Evolutionary conservation across 1,284 basidiomycete species (phyloP), one percentile per base, ranked within the genome.

Genomic region (Cryptococcus floricola): DNA sequence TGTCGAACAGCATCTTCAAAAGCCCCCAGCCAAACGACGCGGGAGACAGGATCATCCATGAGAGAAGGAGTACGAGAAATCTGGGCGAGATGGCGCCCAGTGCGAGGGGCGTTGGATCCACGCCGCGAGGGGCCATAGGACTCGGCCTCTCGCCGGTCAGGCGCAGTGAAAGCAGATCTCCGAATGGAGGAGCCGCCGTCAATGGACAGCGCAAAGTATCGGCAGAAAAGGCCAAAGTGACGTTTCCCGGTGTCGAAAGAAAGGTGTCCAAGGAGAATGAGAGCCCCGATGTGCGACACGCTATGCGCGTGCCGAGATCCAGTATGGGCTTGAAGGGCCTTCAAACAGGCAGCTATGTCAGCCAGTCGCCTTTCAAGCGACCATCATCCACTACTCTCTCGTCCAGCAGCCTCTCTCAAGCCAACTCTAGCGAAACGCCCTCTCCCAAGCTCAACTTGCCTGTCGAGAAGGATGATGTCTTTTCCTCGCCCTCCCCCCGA

Each of bases 1-100:
- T 94, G 23, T 86, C 87, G 47, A 91, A 91, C 66, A 93, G 89
- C 10, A 89, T 89, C 8, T 97, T 97, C 81, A 91, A 89, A 66
- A 69, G 71, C 38, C 66, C 71, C 0, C 60, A 61, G 13, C 62
- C 52, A 54, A 61, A 65, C 58, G 63, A 57, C 18, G 64, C 60
- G 27, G 62, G 63, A 2, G 65, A 60, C 13, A 55, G 64, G 14
- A 61, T 73, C 13, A 68, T 75, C 27, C 73, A 75, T 56, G 73
- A 75, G 53, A 59, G 67, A 10, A 56, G 63, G 37, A 34, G 52
- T n/a, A 50, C 60, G 18, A 61, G 73, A 48, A 42, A 53, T 1
- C 53, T 71, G 3, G 73, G 73, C 8, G 65, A 71, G 49, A 57
- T 62, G 4, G 63, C 70, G 5, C 50, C 61, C 31, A 48, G 61